Evolutionary conservation across 352 stramenopile species (phyloP), one percentile per base, ranked within the genome.

Genomic region (Phytophthora capsici): DNA sequence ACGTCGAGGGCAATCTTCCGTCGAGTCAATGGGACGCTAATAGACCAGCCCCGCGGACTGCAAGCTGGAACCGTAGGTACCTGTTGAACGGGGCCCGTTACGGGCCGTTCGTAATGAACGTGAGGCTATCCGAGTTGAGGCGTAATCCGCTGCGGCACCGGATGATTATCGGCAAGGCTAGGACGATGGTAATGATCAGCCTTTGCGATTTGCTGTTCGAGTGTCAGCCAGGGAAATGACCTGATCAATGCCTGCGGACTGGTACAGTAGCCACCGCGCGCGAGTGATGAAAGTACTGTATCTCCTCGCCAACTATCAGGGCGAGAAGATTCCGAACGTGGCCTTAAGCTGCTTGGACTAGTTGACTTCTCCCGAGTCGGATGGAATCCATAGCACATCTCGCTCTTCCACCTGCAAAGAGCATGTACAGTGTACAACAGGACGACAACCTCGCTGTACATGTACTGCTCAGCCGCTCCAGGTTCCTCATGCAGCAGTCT

Each of bases 1-100:
- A 63, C 8, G 44, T 28, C 56, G 56, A 30, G 4, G 3, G 49
- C 30, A 54, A 66, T 66, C 22, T 32, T 66, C 49, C 58, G 58
- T 60, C 20, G 34, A 41, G 58, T 60, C 54, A 12, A 41, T 20
- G 28, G 28, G 4, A 34, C 28, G 28, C 28, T 14, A n/a, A n/a
- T n/a, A 34, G 28, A 34, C 28, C 28, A 14, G 9, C 7, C 4
- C 10, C 7, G 26, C 2, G 26, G 26, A 7, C 26, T 2, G 28
- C 28, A 34, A 34, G 4, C 28, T 34, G 8, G 13, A 13, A 34
- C 7, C 8, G 28, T 34, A 34, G 26, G 26, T 30, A 30, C 22
- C n/a, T n/a, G n/a, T n/a, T n/a, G n/a, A n/a, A n/a, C n/a, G n/a
- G n/a, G n/a, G n/a, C n/a, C n/a, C n/a, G n/a, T n/a, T n/a, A n/a